Conservation (phyloP, 164 flowering plant genomes). For the Echeveria elegans region DNA sequence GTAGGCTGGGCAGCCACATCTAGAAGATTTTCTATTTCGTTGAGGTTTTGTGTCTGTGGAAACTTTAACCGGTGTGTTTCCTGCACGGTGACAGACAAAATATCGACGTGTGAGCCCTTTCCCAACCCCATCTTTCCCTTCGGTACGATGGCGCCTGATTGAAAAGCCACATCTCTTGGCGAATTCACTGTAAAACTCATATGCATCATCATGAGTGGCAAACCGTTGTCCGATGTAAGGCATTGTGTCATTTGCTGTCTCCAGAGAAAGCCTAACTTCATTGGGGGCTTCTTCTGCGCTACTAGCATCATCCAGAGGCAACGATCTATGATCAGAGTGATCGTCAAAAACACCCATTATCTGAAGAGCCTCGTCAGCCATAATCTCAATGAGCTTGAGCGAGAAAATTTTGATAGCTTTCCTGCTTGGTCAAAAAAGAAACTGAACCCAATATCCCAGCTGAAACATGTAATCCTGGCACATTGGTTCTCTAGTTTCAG, state of each 20-base stretch:
- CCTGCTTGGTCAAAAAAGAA: neutral
- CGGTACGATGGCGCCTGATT: conserved; percentile 81
- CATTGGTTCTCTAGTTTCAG: neutral
- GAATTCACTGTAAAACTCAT: conserved; percentile 80
- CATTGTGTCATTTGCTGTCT: conserved; percentile 43
- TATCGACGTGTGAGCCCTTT: conserved; percentile 89
- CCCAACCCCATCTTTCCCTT: conserved; percentile 94
- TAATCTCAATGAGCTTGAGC: conserved; percentile 12
- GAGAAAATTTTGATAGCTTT: neutral
- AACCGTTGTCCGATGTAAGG: conserved; percentile 87
- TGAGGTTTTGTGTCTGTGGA: conserved; percentile 65
- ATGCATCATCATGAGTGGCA: conserved; percentile 81
- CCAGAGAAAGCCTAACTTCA: conserved; percentile 62
- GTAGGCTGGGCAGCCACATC: conserved; percentile 93
- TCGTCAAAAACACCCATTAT: conserved; percentile 64
- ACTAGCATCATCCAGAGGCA: conserved; percentile 73
- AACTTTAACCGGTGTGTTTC: conserved; percentile 73
- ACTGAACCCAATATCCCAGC: neutral
- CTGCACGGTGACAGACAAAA: conserved; percentile 96
- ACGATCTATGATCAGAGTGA: conserved; percentile 72
- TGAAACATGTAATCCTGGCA: too few relatives aligned
- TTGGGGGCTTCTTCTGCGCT: conserved; percentile 85
- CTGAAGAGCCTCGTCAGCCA: conserved; percentile 54
- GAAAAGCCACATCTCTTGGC: conserved; percentile 87
- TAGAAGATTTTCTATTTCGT: conserved; percentile 77